Base-by-base conservation (phyloP, 2,329 filamentous ascomycete genomes). In the Fusarium chaquense region DNA sequence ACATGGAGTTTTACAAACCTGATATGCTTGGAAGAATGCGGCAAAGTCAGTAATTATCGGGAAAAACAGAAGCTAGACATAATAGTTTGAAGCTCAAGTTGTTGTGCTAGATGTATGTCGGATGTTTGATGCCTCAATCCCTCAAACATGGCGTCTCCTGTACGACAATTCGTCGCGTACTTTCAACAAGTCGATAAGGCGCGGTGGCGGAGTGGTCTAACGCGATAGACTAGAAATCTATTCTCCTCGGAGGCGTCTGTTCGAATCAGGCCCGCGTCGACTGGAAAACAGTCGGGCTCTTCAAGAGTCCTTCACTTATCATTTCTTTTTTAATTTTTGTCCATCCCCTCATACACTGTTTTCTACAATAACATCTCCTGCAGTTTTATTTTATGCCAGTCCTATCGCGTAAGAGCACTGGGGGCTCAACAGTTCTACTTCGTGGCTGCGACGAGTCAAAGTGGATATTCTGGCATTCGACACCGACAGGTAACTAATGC, bases 181-280 rank as follows among this genome's bases (percentile, higher is more conserved):
- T 26, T 11, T 38, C 33, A 38, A 38, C 47, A 51, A 51, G 16
- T 9, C 12, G 47, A 51, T 51, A 51, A 38, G 47, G 47, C 47
- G 47, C 15, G 47, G 47, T 51, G 47, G 47, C 47, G 47, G 47
- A 51, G 47, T 51, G 47, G 47, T 51, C 47, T 51, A 51, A 51
- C 47, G 47, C 47, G 47, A 51, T 51, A 51, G 47, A 51, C 47
- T 51, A 51, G 47, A 51, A 51, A 51, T 51, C 47, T 51, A 51
- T 51, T 51, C 47, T 51, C 47, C 4, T 51, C 47, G 47, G 47
- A 51, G 47, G 47, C 47, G 47, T 51, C 47, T 51, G 47, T 51
- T 51, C 47, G 47, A 51, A 51, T 54, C 51, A 54, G 51, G 51
- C 51, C 51, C 36, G 18, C 51, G 51, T 54, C 51, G 51, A 46